Evolutionary conservation across 305 asterid genomes (phyloP).

Genomic region (Solanum hybrid): DNA sequence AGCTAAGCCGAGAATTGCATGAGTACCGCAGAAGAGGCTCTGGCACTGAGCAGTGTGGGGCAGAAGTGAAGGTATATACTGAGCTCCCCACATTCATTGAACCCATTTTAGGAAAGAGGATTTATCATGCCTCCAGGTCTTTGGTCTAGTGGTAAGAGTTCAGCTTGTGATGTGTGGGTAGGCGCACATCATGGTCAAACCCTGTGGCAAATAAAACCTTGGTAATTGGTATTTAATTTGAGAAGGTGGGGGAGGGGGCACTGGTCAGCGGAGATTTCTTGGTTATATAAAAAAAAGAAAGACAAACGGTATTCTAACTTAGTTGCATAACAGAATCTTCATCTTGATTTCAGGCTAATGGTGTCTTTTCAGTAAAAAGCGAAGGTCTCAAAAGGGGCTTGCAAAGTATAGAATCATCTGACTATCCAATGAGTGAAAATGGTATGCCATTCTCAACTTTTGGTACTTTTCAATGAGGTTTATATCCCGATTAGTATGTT

Average conservation of each 20-base stretch:
- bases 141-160: neutral
- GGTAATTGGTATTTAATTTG: neutral
- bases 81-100: neutral
- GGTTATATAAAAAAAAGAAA: neutral
- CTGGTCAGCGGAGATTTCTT: neutral
- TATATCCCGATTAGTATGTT: neutral
- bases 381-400: constrained; percentile 90
- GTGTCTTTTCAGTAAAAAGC: constrained; percentile 44
- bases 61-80: constrained; percentile 46
- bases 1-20: constrained; percentile 75
- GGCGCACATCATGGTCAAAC: neutral
- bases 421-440: constrained; percentile 87
- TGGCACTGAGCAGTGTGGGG: constrained; percentile 43
- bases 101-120: neutral
- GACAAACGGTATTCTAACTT: neutral
- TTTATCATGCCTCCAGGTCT: neutral
- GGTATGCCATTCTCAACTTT: constrained; percentile 35
- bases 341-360: constrained; percentile 37
- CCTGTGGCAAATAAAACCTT: neutral
- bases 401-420: constrained; percentile 89
- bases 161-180: neutral
- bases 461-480: neutral
- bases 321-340: constrained; percentile 3
- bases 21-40: constrained; percentile 57
- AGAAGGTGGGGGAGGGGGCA: neutral